phyloP scores from a whole-genome alignment of 352 stramenopile genomes.

The Pythium rhizo-oryzae region DNA sequence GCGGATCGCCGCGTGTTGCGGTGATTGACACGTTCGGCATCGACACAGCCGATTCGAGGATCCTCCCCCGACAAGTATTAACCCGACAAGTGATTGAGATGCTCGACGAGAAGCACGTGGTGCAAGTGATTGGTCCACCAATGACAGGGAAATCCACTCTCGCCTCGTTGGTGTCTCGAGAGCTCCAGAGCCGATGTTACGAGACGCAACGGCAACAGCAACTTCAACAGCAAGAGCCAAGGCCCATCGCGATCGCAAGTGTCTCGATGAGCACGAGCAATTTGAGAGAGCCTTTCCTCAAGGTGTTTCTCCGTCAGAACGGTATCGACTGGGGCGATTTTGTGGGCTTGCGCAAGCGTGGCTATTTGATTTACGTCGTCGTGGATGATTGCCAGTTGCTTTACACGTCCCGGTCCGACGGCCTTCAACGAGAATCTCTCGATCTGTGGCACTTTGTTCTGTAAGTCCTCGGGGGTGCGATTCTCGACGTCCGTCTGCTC shows the following conservation, averaged over 20 bases:
- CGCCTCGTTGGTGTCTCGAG: slow-evolving; percentile 14
- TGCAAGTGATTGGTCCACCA: slow-evolving; percentile 20
- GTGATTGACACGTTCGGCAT: too few relatives aligned
- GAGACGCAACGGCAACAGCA: not conserved
- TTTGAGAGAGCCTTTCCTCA: not conserved
- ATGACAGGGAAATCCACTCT: slow-evolving; percentile 25
- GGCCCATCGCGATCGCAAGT: not conserved
- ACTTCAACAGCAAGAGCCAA: not conserved
- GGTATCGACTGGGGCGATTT: slow-evolving; percentile 5
- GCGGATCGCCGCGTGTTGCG: too few relatives aligned
- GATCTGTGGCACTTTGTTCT: too few relatives aligned
- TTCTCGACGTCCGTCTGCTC: too few relatives aligned
- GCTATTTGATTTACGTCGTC: slow-evolving; percentile 20
- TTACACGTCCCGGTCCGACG: slow-evolving; percentile 1
- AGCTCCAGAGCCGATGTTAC: not conserved
- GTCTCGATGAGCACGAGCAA: not conserved
- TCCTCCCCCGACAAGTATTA: not conserved
- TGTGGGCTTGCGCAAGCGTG: not conserved
- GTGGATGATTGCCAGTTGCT: slow-evolving; percentile 21
- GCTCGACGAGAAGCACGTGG: slow-evolving; percentile 14
- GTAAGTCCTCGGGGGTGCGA: too few relatives aligned
- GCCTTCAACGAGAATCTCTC: not conserved
- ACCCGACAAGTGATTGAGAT: slow-evolving; percentile 18
- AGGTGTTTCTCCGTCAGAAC: slow-evolving; percentile 4
- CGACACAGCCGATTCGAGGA: too few relatives aligned